A percentile compares a stretch with the other conserved stretches of the same genome.
Conservation (phyloP, 2,329 filamentous ascomycete species). For the Rutstroemia sydowiana region DNA sequence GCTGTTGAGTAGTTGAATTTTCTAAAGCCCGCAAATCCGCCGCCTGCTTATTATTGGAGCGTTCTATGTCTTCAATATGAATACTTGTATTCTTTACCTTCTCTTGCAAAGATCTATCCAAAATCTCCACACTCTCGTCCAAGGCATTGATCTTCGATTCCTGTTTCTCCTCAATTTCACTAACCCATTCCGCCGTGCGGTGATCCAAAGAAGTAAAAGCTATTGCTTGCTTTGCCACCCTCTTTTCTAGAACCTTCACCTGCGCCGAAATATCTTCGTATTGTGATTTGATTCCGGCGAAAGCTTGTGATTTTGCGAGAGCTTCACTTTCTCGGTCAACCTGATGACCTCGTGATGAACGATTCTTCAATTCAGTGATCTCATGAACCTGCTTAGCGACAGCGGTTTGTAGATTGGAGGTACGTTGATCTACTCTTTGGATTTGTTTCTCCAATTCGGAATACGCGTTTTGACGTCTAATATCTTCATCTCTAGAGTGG, state of each 20-base stretch:
- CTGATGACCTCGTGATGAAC: background rate
- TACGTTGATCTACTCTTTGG: background rate
- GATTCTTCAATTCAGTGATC: background rate
- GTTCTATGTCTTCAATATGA: background rate
- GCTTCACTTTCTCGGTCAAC: background rate
- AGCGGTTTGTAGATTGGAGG: background rate
- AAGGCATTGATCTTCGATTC: background rate
- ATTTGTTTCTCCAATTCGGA: background rate
- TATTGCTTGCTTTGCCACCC: background rate
- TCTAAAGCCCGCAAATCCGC: background rate
- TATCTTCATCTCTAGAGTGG: background rate
- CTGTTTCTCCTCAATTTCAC: background rate
- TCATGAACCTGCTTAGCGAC: background rate
- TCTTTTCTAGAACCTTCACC: slow-evolving; percentile 1
- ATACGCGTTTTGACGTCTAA: background rate
- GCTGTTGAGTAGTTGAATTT: background rate
- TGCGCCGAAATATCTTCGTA: background rate
- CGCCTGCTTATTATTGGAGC: background rate
- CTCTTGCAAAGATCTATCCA: background rate
- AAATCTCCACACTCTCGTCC: no score
- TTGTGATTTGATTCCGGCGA: background rate
- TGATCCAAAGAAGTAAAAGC: slow-evolving; percentile 6
- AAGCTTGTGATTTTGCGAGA: background rate
- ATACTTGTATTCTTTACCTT: background rate
- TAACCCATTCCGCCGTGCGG: slow-evolving; percentile 2